Evolutionary conservation across 1,284 basidiomycete species (phyloP).

Genomic region (Microbotryum violaceum): DNA sequence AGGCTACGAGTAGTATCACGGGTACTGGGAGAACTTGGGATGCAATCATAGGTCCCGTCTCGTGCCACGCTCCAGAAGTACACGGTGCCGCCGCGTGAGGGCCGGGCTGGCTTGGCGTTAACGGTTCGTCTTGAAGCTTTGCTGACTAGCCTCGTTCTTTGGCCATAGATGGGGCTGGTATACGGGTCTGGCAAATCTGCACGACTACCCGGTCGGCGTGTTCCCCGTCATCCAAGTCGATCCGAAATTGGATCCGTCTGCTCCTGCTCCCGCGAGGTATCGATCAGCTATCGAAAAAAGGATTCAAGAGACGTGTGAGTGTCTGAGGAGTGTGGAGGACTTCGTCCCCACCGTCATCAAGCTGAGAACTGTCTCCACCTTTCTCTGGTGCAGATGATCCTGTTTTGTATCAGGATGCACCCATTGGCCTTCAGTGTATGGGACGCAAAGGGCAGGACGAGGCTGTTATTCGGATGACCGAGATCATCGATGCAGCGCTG

Average conservation of each 20-base stretch:
- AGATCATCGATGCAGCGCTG: conserved; percentile 22
- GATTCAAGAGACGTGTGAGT: conserved; percentile 54
- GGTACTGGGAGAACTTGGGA: conserved; percentile 52
- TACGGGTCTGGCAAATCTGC: conserved; percentile 53
- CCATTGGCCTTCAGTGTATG: conserved; percentile 61
- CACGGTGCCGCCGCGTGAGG: conserved; percentile 43
- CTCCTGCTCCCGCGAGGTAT: conserved; percentile 1
- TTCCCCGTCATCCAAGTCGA: conserved; percentile 46
- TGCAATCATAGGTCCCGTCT: conserved; percentile 54
- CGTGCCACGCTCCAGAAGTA: conserved; percentile 49
- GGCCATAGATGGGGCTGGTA: conserved; percentile 40
- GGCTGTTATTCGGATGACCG: conserved; percentile 47
- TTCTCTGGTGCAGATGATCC: conserved; percentile 50
- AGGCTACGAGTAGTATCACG: conserved; percentile 46
- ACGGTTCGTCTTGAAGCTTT: no score
- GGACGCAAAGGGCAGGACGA: conserved; percentile 66
- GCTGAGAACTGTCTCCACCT: no score
- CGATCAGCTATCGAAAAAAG: conserved; percentile 47
- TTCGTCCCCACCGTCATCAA: no score
- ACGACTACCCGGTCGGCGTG: conserved; percentile 51
- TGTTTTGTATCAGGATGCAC: conserved; percentile 52
- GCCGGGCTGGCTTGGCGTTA: no score
- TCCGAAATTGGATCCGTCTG: conserved; percentile 8
- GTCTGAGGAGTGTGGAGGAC: background rate
- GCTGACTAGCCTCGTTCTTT: no score